phyloP scores from a whole-genome alignment of 495 filamentous ascomycete species.

The Elasticomyces elasticus region DNA sequence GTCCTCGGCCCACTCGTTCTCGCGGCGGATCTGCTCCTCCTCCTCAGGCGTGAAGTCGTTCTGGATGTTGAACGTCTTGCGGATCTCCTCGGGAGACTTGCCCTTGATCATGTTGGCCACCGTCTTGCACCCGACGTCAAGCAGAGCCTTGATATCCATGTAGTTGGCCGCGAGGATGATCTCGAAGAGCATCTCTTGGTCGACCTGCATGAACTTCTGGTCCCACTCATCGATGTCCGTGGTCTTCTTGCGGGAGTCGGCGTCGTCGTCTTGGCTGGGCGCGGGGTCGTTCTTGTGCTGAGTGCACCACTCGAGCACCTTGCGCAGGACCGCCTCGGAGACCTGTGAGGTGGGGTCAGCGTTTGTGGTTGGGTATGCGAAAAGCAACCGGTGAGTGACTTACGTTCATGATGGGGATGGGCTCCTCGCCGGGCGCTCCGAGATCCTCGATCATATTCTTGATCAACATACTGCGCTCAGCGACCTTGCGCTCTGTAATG shows the following conservation, averaged over 20 bases:
- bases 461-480: slow-evolving; percentile 87
- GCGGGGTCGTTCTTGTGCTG: slow-evolving; percentile 85
- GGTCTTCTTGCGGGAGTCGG: slow-evolving; percentile 91
- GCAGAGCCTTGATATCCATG: slow-evolving; percentile 70
- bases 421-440: slow-evolving; percentile 50
- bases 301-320: slow-evolving; percentile 95
- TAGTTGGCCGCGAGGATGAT: slow-evolving; percentile 88
- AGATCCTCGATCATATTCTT: slow-evolving; percentile 97
- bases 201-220: slow-evolving; percentile 99
- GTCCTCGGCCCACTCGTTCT: slow-evolving; percentile 81
- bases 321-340: slow-evolving; percentile 83
- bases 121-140: slow-evolving; percentile 76
- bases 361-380: slow-evolving; percentile 12
- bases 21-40: slow-evolving; percentile 72
- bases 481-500: slow-evolving; percentile 62
- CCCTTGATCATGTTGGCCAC: slow-evolving; percentile 85
- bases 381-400: slow-evolving; percentile 27
- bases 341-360: slow-evolving; percentile 45
- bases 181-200: slow-evolving; percentile 99
- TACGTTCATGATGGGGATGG: slow-evolving; percentile 83
- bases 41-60: slow-evolving; percentile 77
- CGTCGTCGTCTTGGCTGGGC: slow-evolving; percentile 68
- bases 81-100: slow-evolving; percentile 71
- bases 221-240: slow-evolving; percentile 99
- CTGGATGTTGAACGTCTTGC: slow-evolving; percentile 75